Evolutionary conservation across 306 rosid species (phyloP).

Genomic region (Trichosanthes truncata): DNA sequence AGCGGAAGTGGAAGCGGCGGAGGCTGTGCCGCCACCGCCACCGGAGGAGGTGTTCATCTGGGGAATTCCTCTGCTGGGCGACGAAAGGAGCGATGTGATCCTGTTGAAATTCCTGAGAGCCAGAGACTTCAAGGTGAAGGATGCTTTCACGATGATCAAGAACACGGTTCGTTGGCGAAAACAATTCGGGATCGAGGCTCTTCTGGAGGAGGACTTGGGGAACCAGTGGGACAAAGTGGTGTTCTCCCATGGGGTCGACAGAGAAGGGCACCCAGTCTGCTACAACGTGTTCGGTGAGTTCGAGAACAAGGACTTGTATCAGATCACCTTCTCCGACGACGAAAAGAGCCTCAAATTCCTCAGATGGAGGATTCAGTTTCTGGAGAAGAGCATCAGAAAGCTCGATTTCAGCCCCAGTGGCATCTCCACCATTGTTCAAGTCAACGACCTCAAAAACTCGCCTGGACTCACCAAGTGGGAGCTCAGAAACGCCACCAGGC

Average conservation of each 20-base stretch:
- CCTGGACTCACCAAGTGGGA: conserved; percentile 37
- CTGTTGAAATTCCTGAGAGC: conserved; percentile 76
- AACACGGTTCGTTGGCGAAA: conserved; percentile 71
- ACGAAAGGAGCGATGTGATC: conserved; percentile 67
- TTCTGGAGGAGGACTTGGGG: conserved; percentile 36
- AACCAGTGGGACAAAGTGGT: conserved; percentile 39
- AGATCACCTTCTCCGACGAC: conserved; percentile 32
- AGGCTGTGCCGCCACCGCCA: conserved; percentile 9
- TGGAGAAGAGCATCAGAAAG: conserved; percentile 43
- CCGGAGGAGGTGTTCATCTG: conserved; percentile 48
- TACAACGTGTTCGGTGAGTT: conserved; percentile 48
- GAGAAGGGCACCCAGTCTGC: conserved; percentile 49
- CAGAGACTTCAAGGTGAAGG: conserved; percentile 78
- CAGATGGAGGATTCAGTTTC: conserved; percentile 40
- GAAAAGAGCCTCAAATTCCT: conserved; percentile 36
- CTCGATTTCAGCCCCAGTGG: conserved; percentile 39
- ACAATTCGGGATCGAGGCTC: conserved; percentile 51
- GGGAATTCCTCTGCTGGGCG: conserved; percentile 67
- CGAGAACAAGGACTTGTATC: conserved; percentile 35
- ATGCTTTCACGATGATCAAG: conserved; percentile 72
- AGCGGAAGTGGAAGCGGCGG: conserved; percentile 7
- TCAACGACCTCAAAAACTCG: conserved; percentile 40
- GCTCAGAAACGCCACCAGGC: conserved; percentile 31
- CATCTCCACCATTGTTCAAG: conserved; percentile 38
- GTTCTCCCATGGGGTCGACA: conserved; percentile 39